Conservation (phyloP, 2,329 filamentous ascomycete genomes). For the Aspergillus transmontanensis region DNA sequence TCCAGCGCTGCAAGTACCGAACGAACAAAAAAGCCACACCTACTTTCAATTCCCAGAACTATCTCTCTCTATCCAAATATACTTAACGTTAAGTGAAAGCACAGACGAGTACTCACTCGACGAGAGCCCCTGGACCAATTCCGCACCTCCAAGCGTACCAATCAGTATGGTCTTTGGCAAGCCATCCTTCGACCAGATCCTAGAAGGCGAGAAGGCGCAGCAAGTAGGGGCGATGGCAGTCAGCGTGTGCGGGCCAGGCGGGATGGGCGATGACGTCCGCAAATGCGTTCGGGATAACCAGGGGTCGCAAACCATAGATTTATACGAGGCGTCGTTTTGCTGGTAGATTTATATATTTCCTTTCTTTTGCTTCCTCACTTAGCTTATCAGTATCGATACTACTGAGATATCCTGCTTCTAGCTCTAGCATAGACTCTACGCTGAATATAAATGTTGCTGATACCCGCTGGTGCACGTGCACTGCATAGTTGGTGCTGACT, state of each 20-base stretch:
- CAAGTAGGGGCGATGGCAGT: conserved; percentile 40
- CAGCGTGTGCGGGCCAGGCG: conserved; percentile 42
- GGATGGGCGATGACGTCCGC: conserved; percentile 40
- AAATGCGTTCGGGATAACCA: conserved; percentile 33
- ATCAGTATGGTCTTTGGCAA: conserved; percentile 30
- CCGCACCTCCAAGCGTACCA: conserved; percentile 27
- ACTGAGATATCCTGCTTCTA: background rate
- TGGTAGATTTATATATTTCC: conserved; percentile 27
- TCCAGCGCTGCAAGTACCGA: conserved; percentile 24
- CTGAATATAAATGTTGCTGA: background rate
- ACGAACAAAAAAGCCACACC: conserved; percentile 23
- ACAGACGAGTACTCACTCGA: conserved; percentile 29
- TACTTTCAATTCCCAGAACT: conserved; percentile 30
- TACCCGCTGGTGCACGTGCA: background rate
- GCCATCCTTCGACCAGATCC: conserved; percentile 27
- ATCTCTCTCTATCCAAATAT: conserved; percentile 32
- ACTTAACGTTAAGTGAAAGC: conserved; percentile 28
- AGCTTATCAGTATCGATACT: background rate
- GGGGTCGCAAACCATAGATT: conserved; percentile 33
- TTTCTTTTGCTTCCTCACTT: background rate
- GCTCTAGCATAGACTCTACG: background rate
- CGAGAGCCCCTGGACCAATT: conserved; percentile 29
- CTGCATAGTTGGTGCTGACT: no score
- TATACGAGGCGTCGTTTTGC: conserved; percentile 41
- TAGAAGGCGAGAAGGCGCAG: conserved; percentile 29